Percentiles rank a stretch among this genome's conserved stretches.
Evolutionary conservation across 139 green algal species (phyloP).

Genomic region (Chlorella sp.): DNA sequence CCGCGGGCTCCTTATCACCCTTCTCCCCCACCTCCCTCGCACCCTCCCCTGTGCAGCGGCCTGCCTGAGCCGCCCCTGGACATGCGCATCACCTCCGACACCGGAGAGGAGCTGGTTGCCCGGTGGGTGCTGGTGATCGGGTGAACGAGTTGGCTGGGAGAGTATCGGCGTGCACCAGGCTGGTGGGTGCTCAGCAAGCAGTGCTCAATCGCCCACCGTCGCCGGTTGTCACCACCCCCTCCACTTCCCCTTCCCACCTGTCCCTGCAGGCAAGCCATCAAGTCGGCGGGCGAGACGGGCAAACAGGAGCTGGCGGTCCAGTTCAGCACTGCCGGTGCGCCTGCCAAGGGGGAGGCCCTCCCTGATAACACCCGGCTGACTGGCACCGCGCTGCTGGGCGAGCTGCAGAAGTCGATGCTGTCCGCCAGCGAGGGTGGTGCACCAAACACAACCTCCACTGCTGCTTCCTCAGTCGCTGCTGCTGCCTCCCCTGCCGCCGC

Average conservation of each 20-base stretch:
- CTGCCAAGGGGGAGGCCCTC: not conserved
- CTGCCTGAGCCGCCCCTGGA: conserved; percentile 47
- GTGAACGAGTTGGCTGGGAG: too few relatives aligned
- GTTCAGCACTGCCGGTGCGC: conserved; percentile 8
- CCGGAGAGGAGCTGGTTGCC: conserved; percentile 8
- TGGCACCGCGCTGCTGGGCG: not conserved
- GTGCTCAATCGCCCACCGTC: too few relatives aligned
- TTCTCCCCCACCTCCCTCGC: too few relatives aligned
- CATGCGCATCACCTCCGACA: conserved; percentile 40
- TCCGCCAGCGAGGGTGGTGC: not conserved
- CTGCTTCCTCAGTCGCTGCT: not conserved
- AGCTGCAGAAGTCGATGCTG: not conserved
- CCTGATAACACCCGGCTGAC: not conserved
- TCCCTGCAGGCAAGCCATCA: conserved; percentile 9
- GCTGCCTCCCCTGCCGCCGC: not conserved
- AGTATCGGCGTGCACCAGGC: too few relatives aligned
- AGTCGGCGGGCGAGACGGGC: not conserved
- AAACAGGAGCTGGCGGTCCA: not conserved
- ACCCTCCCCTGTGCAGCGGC: not conserved
- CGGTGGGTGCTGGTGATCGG: not conserved
- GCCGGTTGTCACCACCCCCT: too few relatives aligned
- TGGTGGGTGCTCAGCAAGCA: too few relatives aligned
- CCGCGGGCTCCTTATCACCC: too few relatives aligned
- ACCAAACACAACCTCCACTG: not conserved
- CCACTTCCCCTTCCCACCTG: too few relatives aligned